Evolutionary conservation across 495 filamentous ascomycete species (phyloP), one percentile per base, ranked within the genome.

Genomic region (Acidiella bohemica): DNA sequence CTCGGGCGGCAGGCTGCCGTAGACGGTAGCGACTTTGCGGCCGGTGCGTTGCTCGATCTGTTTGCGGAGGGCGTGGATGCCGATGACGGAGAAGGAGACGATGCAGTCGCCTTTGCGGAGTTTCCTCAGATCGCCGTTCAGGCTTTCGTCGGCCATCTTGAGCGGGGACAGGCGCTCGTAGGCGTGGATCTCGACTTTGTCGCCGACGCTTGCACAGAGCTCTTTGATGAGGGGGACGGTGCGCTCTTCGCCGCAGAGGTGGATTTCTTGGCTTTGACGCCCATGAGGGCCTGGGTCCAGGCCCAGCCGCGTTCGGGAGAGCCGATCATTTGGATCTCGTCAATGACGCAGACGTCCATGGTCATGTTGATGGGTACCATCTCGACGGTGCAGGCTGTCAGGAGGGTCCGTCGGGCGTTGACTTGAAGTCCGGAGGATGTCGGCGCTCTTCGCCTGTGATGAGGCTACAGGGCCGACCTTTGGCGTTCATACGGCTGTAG

Each of bases 241-340:
- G 23, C 92, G 70, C 43, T 79, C 73, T 59, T 99, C 92, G 39
- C 92, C 92, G 58, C 92, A 99, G 8, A 95, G 67, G 60, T 99
- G 92, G 9, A 99, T 60, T 57, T 99, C 92, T 44, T 76, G 3
- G 82, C 90, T 57, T 77, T 74, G 4, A 90, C 59, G 18, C 90
- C 92, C 13, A 99, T 67, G 8, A 95, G 69, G 20, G 90, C 90
- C 55, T 86, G 78, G 5, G 90, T 94, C 92, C 92, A 99, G 22
- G 88, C 92, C 85, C 85, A 95, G 2, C 92, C 92, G 34, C 92
- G 79, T 1, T 79, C 69, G 2, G 56, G 34, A 51, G 84, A 75
- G 14, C 76, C 80, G 41, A 96, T 86, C 90, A 95, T 95, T 56
- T 99, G 92, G 41, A 96, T 96, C 63, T 97, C 88, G 53, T 97